Base-by-base conservation (phyloP, 495 filamentous ascomycete species). In the Podospora australis region DNA sequence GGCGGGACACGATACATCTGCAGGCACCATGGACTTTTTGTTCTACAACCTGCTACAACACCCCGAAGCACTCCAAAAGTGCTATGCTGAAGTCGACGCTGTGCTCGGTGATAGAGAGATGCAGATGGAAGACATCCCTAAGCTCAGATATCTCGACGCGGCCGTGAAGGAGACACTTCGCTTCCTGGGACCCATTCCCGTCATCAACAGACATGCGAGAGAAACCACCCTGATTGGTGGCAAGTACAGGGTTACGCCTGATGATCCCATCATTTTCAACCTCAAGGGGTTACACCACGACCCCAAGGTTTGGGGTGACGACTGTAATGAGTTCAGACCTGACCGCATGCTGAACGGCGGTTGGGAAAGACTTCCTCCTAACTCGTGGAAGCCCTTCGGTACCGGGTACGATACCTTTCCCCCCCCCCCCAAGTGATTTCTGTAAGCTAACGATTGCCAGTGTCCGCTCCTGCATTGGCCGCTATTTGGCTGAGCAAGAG, bases 1-100 rank as follows among this genome's bases (percentile, higher is more conserved):
- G n/a, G 58, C 58, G 9, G 80, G 81, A 1, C 81, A 84, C 48
- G 81, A 84, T 59, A 84, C 81, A 0, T 82, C 81, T 1, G 74
- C 73, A 17, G 70, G 67, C 7, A 51, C 66, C 2, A 48, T 73
- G 19, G 66, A 62, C 17, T 73, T 73, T 39, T 6, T 66, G 8
- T 66, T 62, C 40, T 67, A 67, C 46, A 47, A 63, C 36, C 52
- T 69, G 20, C 43, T 67, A 25, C 60, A 69, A 39, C 55, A 67
- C 40, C 66, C 66, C 13, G 58, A 60, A 4, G 52, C 55, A 2
- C 55, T 64, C 30, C 62, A 64, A 45, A 58, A 62, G 16, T 59
- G 55, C 22, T 61, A 66, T 25, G 39, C 50, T 23, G 60, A 69
- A 46, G 64, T 69, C 3, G 67, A 70, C 25, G 63, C 58, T 6